Evolutionary conservation across 208 protist species (phyloP).

Genomic region (Wallacemonas rigidus): DNA sequence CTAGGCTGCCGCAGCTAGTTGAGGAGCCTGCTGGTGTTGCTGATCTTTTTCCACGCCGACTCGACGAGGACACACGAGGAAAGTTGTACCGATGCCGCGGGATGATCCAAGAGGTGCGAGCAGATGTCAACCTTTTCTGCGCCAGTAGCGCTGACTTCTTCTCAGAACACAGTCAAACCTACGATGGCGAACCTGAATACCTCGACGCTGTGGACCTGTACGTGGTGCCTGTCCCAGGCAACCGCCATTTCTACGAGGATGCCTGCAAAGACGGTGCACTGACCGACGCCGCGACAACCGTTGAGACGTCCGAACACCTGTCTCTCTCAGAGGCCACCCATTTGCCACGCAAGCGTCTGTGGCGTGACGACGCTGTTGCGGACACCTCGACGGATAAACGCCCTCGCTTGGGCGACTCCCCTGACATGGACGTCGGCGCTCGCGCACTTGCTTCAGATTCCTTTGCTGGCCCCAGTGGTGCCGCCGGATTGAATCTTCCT

Average conservation of each 20-base stretch:
- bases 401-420: background rate
- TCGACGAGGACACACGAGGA: constrained; percentile 18
- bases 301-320: background rate
- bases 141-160: constrained; percentile 48
- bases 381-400: background rate
- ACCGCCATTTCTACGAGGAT: constrained; percentile 61
- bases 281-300: background rate
- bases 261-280: background rate
- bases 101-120: constrained; percentile 84
- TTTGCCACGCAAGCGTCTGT: constrained; percentile 21
- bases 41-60: constrained; percentile 47
- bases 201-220: constrained; percentile 70
- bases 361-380: background rate
- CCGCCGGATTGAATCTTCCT: constrained; percentile 34
- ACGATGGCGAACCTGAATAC: constrained; percentile 26
- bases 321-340: background rate
- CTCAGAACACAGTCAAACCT: background rate
- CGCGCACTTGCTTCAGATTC: background rate
- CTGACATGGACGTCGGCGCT: constrained; percentile 1
- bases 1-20: constrained; percentile 15
- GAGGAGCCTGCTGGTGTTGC: background rate
- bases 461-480: constrained; percentile 12
- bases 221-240: constrained; percentile 83
- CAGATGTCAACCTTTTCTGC: constrained; percentile 56
- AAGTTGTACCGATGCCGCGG: constrained; percentile 65